Evolutionary conservation across 306 rosid species (phyloP), one percentile per base, ranked within the genome.

Genomic region (Macrotyloma uniflorum): DNA sequence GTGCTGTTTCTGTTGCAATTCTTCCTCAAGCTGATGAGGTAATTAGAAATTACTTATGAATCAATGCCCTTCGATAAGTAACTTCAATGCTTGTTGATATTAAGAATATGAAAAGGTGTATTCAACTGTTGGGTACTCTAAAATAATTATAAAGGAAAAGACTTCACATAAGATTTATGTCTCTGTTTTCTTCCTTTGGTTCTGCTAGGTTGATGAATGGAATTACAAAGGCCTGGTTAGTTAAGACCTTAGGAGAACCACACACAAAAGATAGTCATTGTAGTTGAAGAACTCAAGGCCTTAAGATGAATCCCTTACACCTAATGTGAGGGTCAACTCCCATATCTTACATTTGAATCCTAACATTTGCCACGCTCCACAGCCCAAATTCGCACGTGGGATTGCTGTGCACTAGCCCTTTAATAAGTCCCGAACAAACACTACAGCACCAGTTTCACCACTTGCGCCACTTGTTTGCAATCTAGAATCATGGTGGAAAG

Each of bases 11-110:
- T 84, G 97, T 94, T 64, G 98, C 97, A 65, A 92, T 90, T 79
- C 98, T 94, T 74, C 96, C 98, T 75, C 96, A 94, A 81, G 97
- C 97, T 67, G 96, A 94, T 85, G 94, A 88, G 91, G 97, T 94
- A 59, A 79, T 70, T 81, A 59, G 89, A 85, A 51, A 76, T 67
- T 76, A 62, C 63, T 64, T 64, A 50, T 47, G 8, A 36, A 66
- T 72, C 70, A 72, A 35, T 76, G 33, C 51, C 69, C 36, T 36
- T 67, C 49, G 54, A 35, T 63, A 47, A 55, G 15, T 28, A 73
- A 74, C 62, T 70, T 55, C 62, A 64, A 64, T 83, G 50, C 26
- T 14, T 74, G 38, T 49, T 75, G 70, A 30, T 6, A 70, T 49
- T 26, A 36, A 61, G 69, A 16, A 80, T 26, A 22, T 70, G 15